Conservation (phyloP, 179 eudicot genomes). For the Beta lomatogona region DNA sequence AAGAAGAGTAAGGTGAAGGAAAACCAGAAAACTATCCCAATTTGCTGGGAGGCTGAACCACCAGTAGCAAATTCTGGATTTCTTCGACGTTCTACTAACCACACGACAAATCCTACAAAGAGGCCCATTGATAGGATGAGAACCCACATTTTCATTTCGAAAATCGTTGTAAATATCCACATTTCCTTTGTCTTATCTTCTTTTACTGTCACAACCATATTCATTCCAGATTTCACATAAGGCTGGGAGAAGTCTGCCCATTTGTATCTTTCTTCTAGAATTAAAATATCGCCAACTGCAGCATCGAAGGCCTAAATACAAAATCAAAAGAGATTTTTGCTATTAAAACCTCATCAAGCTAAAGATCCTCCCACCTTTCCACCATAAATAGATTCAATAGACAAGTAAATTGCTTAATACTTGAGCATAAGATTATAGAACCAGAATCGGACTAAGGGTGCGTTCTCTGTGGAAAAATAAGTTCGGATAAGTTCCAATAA, state of each 20-base stretch:
- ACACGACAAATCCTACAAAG: constrained; percentile 36
- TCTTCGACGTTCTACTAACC: constrained; percentile 36
- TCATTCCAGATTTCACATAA: constrained; percentile 42
- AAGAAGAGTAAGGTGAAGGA: constrained; percentile 40
- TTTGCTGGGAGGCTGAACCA: constrained; percentile 25
- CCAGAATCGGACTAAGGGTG: neutral
- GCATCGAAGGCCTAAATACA: constrained; percentile 34
- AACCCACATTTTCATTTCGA: constrained; percentile 40
- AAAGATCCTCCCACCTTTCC: neutral
- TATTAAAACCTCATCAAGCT: neutral
- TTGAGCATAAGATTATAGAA: neutral
- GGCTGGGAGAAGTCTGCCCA: constrained; percentile 50
- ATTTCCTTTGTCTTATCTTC: constrained; percentile 27
- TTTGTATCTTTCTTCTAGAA: constrained; percentile 37
- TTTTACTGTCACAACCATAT: constrained; percentile 39
- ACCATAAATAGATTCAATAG: neutral
- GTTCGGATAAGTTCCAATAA: too few relatives aligned
- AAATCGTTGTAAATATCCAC: constrained; percentile 39
- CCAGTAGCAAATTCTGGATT: constrained; percentile 34
- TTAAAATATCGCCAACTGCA: constrained; percentile 40
- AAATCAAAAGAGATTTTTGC: neutral
- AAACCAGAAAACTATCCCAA: constrained; percentile 40
- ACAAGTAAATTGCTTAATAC: neutral
- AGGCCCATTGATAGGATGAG: constrained; percentile 33
- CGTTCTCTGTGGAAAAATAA: too few relatives aligned